A percentile compares a stretch with the other conserved stretches of the same genome.
phyloP scores from a whole-genome alignment of 2,329 filamentous ascomycete genomes.

The Trichophyton rubrum region DNA sequence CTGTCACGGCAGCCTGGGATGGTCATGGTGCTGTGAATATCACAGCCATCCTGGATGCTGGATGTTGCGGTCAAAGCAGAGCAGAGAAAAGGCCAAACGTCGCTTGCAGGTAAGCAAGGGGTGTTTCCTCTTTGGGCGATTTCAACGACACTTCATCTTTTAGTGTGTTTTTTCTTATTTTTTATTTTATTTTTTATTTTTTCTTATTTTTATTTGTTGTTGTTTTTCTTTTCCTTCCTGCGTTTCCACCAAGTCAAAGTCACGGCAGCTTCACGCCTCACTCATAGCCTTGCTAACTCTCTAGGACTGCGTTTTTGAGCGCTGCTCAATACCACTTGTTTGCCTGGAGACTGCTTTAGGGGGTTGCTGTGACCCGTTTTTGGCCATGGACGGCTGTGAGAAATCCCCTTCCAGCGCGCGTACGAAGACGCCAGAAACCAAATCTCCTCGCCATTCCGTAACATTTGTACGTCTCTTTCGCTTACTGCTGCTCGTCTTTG shows the following conservation, averaged over 20 bases:
- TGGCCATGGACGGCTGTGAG: neutral
- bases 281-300: neutral
- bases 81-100: neutral
- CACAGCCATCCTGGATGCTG: too few species aligned
- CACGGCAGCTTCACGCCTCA: neutral
- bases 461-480: neutral
- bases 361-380: neutral
- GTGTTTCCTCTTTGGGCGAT: neutral
- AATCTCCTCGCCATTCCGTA: neutral
- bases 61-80: neutral
- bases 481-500: neutral
- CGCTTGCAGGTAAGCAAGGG: neutral
- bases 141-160: neutral
- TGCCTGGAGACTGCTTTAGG: neutral
- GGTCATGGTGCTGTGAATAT: neutral
- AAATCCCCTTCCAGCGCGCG: neutral
- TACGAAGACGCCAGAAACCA: neutral
- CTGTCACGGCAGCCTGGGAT: neutral
- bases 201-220: neutral
- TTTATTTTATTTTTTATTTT: neutral
- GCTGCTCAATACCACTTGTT: neutral
- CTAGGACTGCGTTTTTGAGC: neutral
- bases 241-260: neutral
- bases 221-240: neutral
- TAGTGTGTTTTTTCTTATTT: too few species aligned